phyloP scores from a whole-genome alignment of 2,329 filamentous ascomycete genomes.

The Tolypocladium guangdongense region DNA sequence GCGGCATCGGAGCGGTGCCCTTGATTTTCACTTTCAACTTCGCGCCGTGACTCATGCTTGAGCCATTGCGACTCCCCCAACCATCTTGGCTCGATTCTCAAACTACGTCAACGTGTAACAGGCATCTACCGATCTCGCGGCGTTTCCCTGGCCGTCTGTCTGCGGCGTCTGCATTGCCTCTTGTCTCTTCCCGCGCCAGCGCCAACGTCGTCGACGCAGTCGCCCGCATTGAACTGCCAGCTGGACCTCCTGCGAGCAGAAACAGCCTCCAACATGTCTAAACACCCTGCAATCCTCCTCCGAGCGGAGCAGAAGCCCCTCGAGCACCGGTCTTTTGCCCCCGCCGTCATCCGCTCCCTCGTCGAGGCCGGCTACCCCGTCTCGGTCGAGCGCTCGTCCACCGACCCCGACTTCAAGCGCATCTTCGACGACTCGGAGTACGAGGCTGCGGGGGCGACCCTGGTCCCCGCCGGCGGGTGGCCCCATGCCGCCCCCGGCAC shows the following conservation, averaged over 20 bases:
- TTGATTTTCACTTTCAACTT: neutral
- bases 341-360: constrained; percentile 39
- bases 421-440: constrained; percentile 56
- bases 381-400: constrained; percentile 46
- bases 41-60: neutral
- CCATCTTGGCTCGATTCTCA: no score
- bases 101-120: neutral
- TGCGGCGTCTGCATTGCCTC: neutral
- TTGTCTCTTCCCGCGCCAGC: neutral
- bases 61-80: neutral
- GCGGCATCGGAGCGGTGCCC: neutral
- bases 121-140: neutral
- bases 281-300: constrained; percentile 33
- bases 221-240: neutral
- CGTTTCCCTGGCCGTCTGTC: neutral
- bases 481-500: constrained; percentile 54
- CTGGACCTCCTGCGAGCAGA: neutral
- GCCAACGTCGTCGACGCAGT: neutral
- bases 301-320: constrained; percentile 50
- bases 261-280: constrained; percentile 12
- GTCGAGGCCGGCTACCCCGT: constrained; percentile 60
- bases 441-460: constrained; percentile 48
- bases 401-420: constrained; percentile 42
- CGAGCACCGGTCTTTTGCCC: constrained; percentile 36
- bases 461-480: constrained; percentile 60